Evolutionary conservation across 2,329 filamentous ascomycete genomes (phyloP).

Genomic region (Corinectria fuckeliana): DNA sequence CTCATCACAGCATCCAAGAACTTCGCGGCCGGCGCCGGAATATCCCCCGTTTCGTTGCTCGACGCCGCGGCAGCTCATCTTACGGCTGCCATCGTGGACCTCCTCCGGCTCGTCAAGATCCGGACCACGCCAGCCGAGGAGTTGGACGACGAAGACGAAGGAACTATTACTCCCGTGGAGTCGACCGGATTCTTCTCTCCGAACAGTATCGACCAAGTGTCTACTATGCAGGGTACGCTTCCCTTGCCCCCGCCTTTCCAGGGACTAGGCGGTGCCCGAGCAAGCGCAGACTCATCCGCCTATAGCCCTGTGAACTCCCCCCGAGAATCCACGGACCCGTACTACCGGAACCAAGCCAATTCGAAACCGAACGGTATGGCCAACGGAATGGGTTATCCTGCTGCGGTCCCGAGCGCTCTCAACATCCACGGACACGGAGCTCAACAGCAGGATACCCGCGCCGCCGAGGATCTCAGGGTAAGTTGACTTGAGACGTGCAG

Average conservation of each 20-base stretch:
- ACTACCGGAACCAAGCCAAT: conserved; percentile 41
- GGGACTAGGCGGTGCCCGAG: conserved; percentile 60
- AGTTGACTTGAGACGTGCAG: conserved; percentile 1
- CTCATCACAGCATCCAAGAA: conserved; percentile 95
- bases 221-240: conserved; percentile 47
- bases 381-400: conserved; percentile 47
- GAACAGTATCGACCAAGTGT: conserved; percentile 50
- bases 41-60: conserved; percentile 90
- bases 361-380: conserved; percentile 40
- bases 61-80: conserved; percentile 94
- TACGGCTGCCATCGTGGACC: conserved; percentile 82
- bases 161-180: conserved; percentile 68
- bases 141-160: conserved; percentile 79
- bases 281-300: conserved; percentile 73
- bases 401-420: conserved; percentile 47
- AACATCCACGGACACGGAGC: conserved; percentile 48
- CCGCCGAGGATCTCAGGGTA: conserved; percentile 58
- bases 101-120: conserved; percentile 85
- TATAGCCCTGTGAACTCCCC: conserved; percentile 78
- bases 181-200: conserved; percentile 73
- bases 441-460: conserved; percentile 47
- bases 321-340: conserved; percentile 60
- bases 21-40: conserved; percentile 79
- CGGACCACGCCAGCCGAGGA: conserved; percentile 76
- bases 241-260: conserved; percentile 63